Base-by-base conservation (phyloP, 1,284 basidiomycete genomes). In the Fistulinella cinereoalba region DNA sequence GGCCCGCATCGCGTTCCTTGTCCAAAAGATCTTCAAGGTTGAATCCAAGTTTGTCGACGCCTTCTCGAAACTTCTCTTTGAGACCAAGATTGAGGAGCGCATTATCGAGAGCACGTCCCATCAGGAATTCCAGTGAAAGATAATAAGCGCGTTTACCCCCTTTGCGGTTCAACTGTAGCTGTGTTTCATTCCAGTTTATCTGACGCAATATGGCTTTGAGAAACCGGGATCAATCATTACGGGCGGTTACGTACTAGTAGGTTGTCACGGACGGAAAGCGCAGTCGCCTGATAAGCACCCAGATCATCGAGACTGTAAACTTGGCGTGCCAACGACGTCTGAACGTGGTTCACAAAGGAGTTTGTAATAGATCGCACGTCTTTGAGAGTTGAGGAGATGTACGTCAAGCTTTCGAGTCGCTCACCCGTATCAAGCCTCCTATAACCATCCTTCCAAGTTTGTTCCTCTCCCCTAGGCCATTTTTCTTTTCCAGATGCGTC, bases 61-160 rank as follows among this genome's bases (percentile, higher is more conserved):
- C 82, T 6, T 84, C 71, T 21, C 70, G 71, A 70, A 89, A 95
- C 52, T 85, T 69, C 44, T 83, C 74, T 66, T 93, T 88, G 53
- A 95, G 71, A 15, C 83, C 85, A 22, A 97, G 78, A 66, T 95
- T 96, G 52, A 97, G 81, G 16, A 97, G 79, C 1, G 88, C 88
- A 56, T 92, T 92, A 62, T 96, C 93, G 48, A 95, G 81, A 2
- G 89, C 87, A 42, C 91, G 80, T 37, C 92, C 92, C 85, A 93
- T 89, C 57, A 93, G 71, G 69, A 92, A 95, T 69, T 97, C 93
- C 47, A 96, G 81, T 27, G 85, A 88, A 45, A 88, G 79, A 68
- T 96, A 96, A 74, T 96, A 97, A 12, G 92, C 88, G 53, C 88
- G 77, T 66, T 88, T 89, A 12, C 82, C 84, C n/a, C 74, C 72